Conservation (phyloP, 2,329 filamentous ascomycete species). For the Catunica adiposa region DNA sequence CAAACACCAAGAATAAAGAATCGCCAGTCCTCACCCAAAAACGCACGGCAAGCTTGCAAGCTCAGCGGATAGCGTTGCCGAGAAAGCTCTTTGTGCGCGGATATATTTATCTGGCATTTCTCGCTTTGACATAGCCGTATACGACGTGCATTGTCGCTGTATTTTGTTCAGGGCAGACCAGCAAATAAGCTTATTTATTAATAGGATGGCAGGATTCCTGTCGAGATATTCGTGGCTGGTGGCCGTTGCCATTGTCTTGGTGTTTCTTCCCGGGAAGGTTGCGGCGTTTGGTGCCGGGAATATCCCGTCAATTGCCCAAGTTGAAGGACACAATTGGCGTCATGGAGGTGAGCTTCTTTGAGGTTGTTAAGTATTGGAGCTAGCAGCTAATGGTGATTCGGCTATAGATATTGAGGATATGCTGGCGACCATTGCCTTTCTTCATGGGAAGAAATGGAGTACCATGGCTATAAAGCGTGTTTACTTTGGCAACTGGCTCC, state of each 20-base stretch:
- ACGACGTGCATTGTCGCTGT: too few species aligned
- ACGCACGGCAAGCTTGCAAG: too few species aligned
- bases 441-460: slow-evolving; percentile 73
- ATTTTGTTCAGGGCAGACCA: too few species aligned
- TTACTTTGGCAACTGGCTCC: slow-evolving; percentile 77
- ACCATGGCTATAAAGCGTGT: slow-evolving; percentile 60
- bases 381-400: not conserved
- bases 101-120: too few species aligned
- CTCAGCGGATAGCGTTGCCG: too few species aligned
- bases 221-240: slow-evolving; percentile 36
- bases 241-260: slow-evolving; percentile 34
- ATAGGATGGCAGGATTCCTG: slow-evolving; percentile 31
- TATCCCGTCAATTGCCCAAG: slow-evolving; percentile 46
- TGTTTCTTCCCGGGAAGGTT: slow-evolving; percentile 39
- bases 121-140: too few species aligned
- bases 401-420: slow-evolving; percentile 59
- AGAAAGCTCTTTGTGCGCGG: too few species aligned
- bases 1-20: too few species aligned
- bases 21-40: too few species aligned
- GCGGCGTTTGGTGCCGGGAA: slow-evolving; percentile 54
- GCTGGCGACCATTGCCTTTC: slow-evolving; percentile 59
- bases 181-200: not conserved
- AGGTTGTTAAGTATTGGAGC: not conserved
- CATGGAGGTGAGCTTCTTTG: slow-evolving; percentile 37
- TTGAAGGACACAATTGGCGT: slow-evolving; percentile 53